A percentile compares a stretch with the other conserved stretches of the same genome.
Evolutionary conservation across 1,284 basidiomycete genomes (phyloP).

Genomic region (Leccinum griseonigrum): DNA sequence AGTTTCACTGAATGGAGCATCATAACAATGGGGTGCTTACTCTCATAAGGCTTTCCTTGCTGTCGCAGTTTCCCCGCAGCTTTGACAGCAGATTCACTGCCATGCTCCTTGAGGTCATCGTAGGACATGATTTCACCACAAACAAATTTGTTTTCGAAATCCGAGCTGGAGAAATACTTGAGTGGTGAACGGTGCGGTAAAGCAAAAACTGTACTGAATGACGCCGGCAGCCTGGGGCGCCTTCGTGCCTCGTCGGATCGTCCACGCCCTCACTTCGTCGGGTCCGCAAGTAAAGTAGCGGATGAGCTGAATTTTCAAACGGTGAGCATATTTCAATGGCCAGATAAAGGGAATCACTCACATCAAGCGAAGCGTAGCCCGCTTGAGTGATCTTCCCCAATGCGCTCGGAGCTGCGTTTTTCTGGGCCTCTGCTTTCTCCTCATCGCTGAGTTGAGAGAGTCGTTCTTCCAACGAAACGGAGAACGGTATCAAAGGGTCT

Average conservation of each 20-base stretch:
- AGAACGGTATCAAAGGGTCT: constrained; percentile 96
- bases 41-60: constrained; percentile 96
- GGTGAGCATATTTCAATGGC: constrained; percentile 4
- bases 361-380: constrained; percentile 83
- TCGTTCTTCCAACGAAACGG: constrained; percentile 94
- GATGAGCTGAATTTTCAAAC: constrained; percentile 61
- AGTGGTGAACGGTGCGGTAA: constrained; percentile 11
- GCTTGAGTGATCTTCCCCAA: constrained; percentile 92
- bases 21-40: constrained; percentile 41
- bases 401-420: constrained; percentile 69
- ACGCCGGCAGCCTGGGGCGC: constrained; percentile 98
- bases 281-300: constrained; percentile 98
- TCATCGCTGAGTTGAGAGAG: constrained; percentile 67
- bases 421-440: constrained; percentile 77
- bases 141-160: constrained; percentile 99
- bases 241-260: constrained; percentile 90
- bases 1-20: constrained; percentile 3
- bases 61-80: constrained; percentile 95
- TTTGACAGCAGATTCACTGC: constrained; percentile 89
- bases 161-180: constrained; percentile 51
- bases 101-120: constrained; percentile 89
- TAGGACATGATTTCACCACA: constrained; percentile 98
- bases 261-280: constrained; percentile 98
- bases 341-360: constrained; percentile 33
- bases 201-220: constrained; percentile 76